Evolutionary conservation across 768 basidiomycete species (phyloP).

Genomic region (Sutorius australiensis): DNA sequence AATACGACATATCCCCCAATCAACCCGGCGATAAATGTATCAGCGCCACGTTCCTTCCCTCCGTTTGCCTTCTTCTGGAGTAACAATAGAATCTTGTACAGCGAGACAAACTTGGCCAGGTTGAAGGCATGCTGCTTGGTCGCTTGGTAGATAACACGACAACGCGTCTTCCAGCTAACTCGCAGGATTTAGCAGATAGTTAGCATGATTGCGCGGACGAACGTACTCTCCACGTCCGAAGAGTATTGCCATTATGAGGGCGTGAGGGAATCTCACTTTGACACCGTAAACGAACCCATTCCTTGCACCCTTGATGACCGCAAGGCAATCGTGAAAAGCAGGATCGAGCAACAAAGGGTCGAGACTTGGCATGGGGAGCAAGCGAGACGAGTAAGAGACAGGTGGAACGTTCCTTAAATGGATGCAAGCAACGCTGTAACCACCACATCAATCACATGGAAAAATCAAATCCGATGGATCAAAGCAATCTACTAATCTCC

Average conservation of each 20-base stretch:
- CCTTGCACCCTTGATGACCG: conserved; percentile 90
- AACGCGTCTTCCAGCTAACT: conserved; percentile 66
- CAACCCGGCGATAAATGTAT: conserved; percentile 91
- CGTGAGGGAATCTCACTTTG: conserved; percentile 93
- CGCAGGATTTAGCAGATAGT: conserved; percentile 7
- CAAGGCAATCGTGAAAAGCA: conserved; percentile 83
- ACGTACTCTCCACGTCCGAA: conserved; percentile 91
- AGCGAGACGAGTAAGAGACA: background rate
- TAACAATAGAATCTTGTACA: conserved; percentile 86
- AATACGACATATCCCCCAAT: conserved; percentile 90
- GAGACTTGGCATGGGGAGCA: conserved; percentile 23
- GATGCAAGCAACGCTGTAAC: background rate
- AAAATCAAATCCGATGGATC: background rate
- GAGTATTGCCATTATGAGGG: conserved; percentile 91
- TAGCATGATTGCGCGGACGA: background rate
- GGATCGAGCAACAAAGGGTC: conserved; percentile 47
- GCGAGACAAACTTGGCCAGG: conserved; percentile 88
- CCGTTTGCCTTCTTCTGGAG: conserved; percentile 77
- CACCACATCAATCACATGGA: conserved; percentile 27
- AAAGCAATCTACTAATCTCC: background rate
- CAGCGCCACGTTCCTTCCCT: conserved; percentile 75
- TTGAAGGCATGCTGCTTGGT: conserved; percentile 91
- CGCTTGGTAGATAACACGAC: conserved; percentile 68
- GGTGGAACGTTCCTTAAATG: background rate
- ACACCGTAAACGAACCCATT: conserved; percentile 89